phyloP scores from a whole-genome alignment of 2,329 filamentous ascomycete genomes.

The Cladosporium sp. region DNA sequence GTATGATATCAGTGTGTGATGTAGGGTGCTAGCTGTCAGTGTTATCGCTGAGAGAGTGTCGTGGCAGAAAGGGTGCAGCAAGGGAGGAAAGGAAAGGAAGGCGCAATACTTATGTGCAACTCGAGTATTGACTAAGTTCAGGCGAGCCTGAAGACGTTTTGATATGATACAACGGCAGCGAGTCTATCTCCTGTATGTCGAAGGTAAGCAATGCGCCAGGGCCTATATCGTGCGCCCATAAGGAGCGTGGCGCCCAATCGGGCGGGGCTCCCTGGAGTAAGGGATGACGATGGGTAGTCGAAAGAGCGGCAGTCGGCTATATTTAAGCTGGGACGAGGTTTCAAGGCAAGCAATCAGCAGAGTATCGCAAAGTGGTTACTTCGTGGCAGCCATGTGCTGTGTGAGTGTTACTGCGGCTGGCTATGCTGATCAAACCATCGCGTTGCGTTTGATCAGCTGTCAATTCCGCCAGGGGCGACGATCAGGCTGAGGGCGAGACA shows the following conservation, averaged over 20 bases:
- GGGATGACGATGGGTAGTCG: not conserved
- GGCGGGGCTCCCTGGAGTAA: not conserved
- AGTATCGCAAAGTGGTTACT: not conserved
- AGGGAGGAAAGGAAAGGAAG: not conserved
- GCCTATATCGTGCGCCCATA: slow-evolving; percentile 1
- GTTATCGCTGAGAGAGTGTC: not conserved
- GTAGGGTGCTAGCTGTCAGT: not conserved
- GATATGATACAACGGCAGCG: not conserved
- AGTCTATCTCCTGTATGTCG: not conserved
- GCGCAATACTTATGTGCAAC: not conserved
- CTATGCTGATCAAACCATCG: not conserved
- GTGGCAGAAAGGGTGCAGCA: not conserved
- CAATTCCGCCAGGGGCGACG: not conserved
- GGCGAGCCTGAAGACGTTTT: not conserved
- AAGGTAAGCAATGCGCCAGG: not conserved
- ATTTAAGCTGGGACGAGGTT: not conserved
- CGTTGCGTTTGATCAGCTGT: not conserved
- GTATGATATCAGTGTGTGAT: not conserved
- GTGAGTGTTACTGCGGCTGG: not conserved
- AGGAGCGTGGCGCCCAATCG: not conserved
- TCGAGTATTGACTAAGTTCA: not conserved
- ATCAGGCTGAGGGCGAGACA: not conserved
- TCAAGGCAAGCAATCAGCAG: not conserved
- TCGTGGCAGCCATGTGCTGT: slow-evolving; percentile 5
- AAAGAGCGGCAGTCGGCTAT: not conserved